These are phyloP conservation scores for Metschnikowia lachancei DNA, from an alignment of 805 yeast species.

Conservation along the genomic window DNA sequence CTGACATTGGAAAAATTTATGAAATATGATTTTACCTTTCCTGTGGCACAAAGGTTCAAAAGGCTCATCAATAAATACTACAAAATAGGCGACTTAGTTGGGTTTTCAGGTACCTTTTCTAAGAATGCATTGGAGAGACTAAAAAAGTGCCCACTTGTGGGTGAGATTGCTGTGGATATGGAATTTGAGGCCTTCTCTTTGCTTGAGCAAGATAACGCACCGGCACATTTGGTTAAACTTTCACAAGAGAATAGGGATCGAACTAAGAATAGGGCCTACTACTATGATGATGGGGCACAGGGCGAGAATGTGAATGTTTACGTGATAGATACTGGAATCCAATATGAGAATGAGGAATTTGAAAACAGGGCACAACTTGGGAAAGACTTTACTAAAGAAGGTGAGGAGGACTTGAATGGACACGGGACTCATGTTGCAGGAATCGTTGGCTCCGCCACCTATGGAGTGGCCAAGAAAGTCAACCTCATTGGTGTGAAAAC, in stretches of 20 bases:
- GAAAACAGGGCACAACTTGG: constrained; percentile 15
- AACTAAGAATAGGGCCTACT: constrained; percentile 38
- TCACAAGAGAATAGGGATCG: constrained; percentile 39
- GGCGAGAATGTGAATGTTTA: constrained; percentile 40
- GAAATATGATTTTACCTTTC: constrained; percentile 40
- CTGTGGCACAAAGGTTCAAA: constrained; percentile 41
- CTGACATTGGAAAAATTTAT: constrained; percentile 49
- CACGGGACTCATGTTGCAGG: constrained; percentile 63
- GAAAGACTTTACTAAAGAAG: constrained; percentile 19
- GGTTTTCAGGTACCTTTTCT: constrained; percentile 63
- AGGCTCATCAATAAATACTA: constrained; percentile 50
- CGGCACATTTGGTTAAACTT: constrained; percentile 65
- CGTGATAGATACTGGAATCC: constrained; percentile 20
- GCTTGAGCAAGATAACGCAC: constrained; percentile 44
- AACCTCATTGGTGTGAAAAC: constrained; percentile 66
- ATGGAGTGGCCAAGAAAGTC: constrained; percentile 49
- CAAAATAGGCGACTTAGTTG: constrained; percentile 69
- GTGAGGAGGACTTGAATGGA: constrained; percentile 42
- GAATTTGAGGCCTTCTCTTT: constrained; percentile 54
- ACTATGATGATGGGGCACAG: constrained; percentile 42
- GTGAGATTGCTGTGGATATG: constrained; percentile 67
- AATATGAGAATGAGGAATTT: constrained; percentile 14
- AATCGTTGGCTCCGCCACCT: constrained; percentile 47
- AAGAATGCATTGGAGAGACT: constrained; percentile 46
- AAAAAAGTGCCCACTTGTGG: constrained; percentile 58